Percentiles rank a stretch among this genome's conserved stretches.
Evolutionary conservation across 352 stramenopile genomes (phyloP).

Genomic region (Pythium scleroteichum): DNA sequence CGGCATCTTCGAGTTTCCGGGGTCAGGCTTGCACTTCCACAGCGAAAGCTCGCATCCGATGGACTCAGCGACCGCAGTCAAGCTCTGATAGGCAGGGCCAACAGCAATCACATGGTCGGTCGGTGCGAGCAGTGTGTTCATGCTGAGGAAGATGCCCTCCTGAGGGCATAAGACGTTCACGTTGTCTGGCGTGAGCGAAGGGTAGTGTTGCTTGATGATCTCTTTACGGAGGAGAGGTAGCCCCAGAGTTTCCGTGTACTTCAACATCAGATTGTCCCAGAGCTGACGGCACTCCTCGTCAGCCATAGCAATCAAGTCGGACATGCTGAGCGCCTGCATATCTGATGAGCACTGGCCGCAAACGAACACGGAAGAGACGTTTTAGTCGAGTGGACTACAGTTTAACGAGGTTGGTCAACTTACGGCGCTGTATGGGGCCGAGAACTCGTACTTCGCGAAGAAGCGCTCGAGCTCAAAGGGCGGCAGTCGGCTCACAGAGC

Average conservation of each 20-base stretch:
- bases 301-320: constrained; percentile 38
- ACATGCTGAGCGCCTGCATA: constrained; percentile 38
- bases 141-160: constrained; percentile 65
- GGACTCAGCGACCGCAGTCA: constrained; percentile 37
- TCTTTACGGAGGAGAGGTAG: constrained; percentile 41
- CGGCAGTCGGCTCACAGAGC: constrained; percentile 28
- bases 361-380: not conserved
- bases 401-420: not conserved
- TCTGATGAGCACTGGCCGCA: constrained; percentile 38
- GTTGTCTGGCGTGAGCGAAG: constrained; percentile 22
- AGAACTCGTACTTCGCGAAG: constrained; percentile 61
- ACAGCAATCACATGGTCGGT: constrained; percentile 56
- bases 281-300: constrained; percentile 43
- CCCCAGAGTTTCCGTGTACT: constrained; percentile 48
- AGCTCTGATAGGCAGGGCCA: constrained; percentile 55
- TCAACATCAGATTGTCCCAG: constrained; percentile 40
- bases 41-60: constrained; percentile 41
- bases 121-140: constrained; percentile 43
- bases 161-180: constrained; percentile 49
- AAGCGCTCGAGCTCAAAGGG: constrained; percentile 46
- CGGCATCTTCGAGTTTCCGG: constrained; percentile 10
- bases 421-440: constrained; percentile 36
- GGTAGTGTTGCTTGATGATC: constrained; percentile 39
- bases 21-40: constrained; percentile 31
- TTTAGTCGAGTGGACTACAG: too few species aligned